Evolutionary conservation across 1,139 yeast species (phyloP).

Genomic region (Diutina ranongensis): DNA sequence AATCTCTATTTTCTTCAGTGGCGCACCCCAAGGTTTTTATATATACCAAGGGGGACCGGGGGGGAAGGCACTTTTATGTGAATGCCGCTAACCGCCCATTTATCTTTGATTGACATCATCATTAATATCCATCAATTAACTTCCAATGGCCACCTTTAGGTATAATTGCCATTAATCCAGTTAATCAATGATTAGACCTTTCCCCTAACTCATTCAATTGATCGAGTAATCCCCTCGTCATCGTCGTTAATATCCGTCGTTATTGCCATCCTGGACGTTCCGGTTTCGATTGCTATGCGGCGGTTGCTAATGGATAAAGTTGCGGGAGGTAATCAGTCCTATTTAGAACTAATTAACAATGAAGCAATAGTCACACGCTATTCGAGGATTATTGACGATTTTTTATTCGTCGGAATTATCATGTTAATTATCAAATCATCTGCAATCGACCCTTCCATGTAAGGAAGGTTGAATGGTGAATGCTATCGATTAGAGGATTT

Average conservation of each 20-base stretch:
- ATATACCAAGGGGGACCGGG: conserved; percentile 8
- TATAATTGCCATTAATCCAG: too few species aligned
- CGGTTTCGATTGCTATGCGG: background rate
- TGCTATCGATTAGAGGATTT: too few species aligned
- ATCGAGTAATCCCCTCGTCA: too few species aligned
- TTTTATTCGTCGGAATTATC: too few species aligned
- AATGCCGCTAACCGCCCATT: background rate
- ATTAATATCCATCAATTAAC: background rate
- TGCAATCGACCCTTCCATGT: background rate
- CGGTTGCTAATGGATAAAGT: background rate
- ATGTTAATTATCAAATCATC: too few species aligned
- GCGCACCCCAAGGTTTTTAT: conserved; percentile 10
- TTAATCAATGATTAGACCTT: too few species aligned
- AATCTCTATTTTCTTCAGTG: background rate
- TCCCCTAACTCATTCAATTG: too few species aligned
- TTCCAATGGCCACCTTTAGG: too few species aligned
- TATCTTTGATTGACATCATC: background rate
- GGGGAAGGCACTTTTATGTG: too few species aligned
- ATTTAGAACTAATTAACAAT: too few species aligned
- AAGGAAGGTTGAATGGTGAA: background rate
- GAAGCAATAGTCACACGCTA: background rate
- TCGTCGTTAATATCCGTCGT: background rate
- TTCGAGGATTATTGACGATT: too few species aligned
- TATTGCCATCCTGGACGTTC: background rate
- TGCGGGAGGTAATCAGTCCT: conserved; percentile 1